phyloP scores from a whole-genome alignment of 495 filamentous ascomycete species.

The Annulohypoxylon stygium region DNA sequence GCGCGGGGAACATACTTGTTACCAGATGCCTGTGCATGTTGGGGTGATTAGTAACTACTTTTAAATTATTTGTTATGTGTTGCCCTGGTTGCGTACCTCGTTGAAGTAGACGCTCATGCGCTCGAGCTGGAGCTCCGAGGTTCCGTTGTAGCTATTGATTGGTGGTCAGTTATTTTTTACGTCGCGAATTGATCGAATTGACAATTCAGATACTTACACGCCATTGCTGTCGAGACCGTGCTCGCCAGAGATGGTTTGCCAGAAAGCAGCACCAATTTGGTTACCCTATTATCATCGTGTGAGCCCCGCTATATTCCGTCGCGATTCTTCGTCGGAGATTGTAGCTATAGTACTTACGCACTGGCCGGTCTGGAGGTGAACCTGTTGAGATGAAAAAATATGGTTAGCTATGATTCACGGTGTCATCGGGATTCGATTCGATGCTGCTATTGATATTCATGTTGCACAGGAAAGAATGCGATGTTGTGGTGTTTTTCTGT shows the following conservation, averaged over 20 bases:
- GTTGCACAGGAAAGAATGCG: not conserved
- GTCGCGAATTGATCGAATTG: constrained; percentile 20
- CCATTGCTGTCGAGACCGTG: constrained; percentile 98
- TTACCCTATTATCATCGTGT: constrained; percentile 78
- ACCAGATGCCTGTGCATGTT: constrained; percentile 75
- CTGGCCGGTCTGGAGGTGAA: constrained; percentile 99
- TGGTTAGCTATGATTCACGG: constrained; percentile 50
- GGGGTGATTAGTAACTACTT: constrained; percentile 28
- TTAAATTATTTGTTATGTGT: not conserved
- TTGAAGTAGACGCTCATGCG: constrained; percentile 99
- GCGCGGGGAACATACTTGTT: constrained; percentile 99
- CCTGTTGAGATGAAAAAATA: constrained; percentile 66
- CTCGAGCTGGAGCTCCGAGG: constrained; percentile 98
- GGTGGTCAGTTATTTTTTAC: constrained; percentile 46
- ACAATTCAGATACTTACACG: constrained; percentile 58
- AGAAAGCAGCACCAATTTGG: constrained; percentile 99
- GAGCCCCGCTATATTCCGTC: constrained; percentile 53
- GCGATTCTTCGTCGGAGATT: constrained; percentile 25
- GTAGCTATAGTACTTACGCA: constrained; percentile 77
- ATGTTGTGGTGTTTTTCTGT: constrained; percentile 17
- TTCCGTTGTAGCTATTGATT: constrained; percentile 90
- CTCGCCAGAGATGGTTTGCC: constrained; percentile 98
- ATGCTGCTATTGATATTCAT: not conserved
- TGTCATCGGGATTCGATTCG: not conserved
- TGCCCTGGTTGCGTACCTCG: constrained; percentile 73